Evolutionary conservation across 345 rosid genomes (phyloP).

Genomic region (Jatropha curcas): DNA sequence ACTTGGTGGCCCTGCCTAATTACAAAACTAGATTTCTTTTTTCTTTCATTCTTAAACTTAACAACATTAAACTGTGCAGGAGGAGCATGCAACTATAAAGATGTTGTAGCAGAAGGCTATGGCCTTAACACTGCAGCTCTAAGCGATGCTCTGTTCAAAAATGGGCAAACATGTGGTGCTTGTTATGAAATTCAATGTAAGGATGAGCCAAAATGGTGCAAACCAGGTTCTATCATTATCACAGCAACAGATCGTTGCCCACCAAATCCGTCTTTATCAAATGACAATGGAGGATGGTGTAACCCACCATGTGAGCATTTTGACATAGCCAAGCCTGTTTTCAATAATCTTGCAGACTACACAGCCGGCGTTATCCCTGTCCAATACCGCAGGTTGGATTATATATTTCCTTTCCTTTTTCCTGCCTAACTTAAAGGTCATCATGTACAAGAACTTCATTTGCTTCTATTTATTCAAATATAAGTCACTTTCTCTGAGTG

Average conservation of each 20-base stretch:
- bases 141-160: slow-evolving; percentile 46
- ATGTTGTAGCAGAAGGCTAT: slow-evolving; percentile 41
- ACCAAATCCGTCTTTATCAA: slow-evolving; percentile 49
- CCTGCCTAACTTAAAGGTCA: no score
- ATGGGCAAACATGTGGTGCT: slow-evolving; percentile 50
- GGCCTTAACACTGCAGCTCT: slow-evolving; percentile 50
- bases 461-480: no score
- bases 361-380: slow-evolving; percentile 61
- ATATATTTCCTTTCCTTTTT: neutral
- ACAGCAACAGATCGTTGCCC: slow-evolving; percentile 89
- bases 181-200: slow-evolving; percentile 53
- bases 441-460: no score
- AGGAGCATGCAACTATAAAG: slow-evolving; percentile 57
- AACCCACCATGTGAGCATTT: slow-evolving; percentile 69
- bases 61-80: slow-evolving; percentile 30
- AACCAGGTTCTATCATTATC: slow-evolving; percentile 51
- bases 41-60: no score
- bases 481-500: slow-evolving; percentile 2
- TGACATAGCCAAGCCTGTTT: slow-evolving; percentile 67
- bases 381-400: slow-evolving; percentile 56
- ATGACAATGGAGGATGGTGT: slow-evolving; percentile 78
- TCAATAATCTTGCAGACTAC: slow-evolving; percentile 50
- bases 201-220: slow-evolving; percentile 49
- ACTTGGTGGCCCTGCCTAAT: no score
- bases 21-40: no score